Conservation (phyloP, 805 yeast genomes). For the Phaffomyces thermotolerans region DNA sequence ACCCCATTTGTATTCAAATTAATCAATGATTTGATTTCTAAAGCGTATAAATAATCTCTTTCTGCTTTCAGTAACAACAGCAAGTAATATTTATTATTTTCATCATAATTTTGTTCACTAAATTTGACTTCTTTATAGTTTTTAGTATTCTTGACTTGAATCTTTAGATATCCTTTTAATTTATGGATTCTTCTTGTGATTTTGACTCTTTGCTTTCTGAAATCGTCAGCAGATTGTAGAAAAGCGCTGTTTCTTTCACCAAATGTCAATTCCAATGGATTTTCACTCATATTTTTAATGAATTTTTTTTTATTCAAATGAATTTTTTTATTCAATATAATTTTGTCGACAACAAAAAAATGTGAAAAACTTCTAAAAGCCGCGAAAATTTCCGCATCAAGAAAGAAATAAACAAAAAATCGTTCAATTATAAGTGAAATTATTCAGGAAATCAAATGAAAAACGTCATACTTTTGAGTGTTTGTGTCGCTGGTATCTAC, state of each 20-base stretch:
- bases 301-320: background rate
- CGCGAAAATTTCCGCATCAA: slow-evolving; percentile 5
- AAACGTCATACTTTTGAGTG: slow-evolving; percentile 13
- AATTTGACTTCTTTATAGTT: slow-evolving; percentile 47
- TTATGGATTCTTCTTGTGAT: slow-evolving; percentile 53
- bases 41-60: slow-evolving; percentile 63
- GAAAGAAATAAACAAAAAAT: background rate
- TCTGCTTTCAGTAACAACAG: slow-evolving; percentile 66
- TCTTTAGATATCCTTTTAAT: slow-evolving; percentile 54
- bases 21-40: slow-evolving; percentile 49
- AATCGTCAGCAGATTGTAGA: slow-evolving; percentile 64
- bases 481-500: slow-evolving; percentile 61
- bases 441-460: background rate
- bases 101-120: slow-evolving; percentile 39
- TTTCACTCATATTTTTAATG: slow-evolving; percentile 3
- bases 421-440: background rate
- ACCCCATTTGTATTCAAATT: slow-evolving; percentile 36
- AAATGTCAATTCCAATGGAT: slow-evolving; percentile 29
- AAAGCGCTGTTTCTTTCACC: slow-evolving; percentile 55
- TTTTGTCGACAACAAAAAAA: background rate
- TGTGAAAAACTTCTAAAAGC: background rate
- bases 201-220: slow-evolving; percentile 56
- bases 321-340: background rate
- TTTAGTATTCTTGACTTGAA: slow-evolving; percentile 63
- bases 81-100: slow-evolving; percentile 46